Evolutionary conservation across 768 basidiomycete genomes (phyloP).

Genomic region (Floccularia luteovirens): DNA sequence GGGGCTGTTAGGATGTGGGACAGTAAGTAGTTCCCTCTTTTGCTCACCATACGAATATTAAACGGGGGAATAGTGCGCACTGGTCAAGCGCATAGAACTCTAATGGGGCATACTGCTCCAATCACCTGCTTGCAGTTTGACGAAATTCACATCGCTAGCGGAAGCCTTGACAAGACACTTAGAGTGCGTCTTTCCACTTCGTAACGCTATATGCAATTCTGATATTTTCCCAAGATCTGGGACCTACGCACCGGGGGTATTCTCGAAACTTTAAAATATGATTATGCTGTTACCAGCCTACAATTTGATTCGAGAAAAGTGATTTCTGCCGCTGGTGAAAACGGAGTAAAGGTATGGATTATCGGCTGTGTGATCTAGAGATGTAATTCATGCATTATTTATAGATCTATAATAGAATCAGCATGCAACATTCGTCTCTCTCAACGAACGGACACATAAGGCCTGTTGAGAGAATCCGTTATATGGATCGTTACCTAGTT

Average conservation of each 20-base stretch:
- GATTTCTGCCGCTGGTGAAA: constrained; percentile 87
- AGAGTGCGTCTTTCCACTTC: constrained; percentile 42
- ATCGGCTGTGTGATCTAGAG: background rate
- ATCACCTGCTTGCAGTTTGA: constrained; percentile 96
- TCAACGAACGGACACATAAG: constrained; percentile 89
- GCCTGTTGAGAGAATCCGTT: constrained; percentile 82
- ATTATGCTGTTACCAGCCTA: constrained; percentile 82
- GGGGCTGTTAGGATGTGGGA: constrained; percentile 99
- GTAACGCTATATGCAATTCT: constrained; percentile 3
- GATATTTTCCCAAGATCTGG: constrained; percentile 69
- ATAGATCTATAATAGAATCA: constrained; percentile 93
- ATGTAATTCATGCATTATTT: background rate
- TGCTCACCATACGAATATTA: background rate
- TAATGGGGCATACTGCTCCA: constrained; percentile 88
- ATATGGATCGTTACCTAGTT: constrained; percentile 93
- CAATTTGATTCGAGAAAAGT: constrained; percentile 96
- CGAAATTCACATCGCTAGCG: constrained; percentile 88
- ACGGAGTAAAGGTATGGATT: constrained; percentile 72
- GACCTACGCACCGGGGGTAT: constrained; percentile 87
- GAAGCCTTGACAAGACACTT: constrained; percentile 89
- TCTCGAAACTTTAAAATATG: constrained; percentile 85
- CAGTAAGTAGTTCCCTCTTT: constrained; percentile 52
- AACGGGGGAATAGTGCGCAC: constrained; percentile 70
- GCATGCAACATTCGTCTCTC: constrained; percentile 79
- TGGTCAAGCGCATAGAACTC: constrained; percentile 90